Conservation (phyloP, 2,329 filamentous ascomycete genomes). For the Lecanicillium sp. region DNA sequence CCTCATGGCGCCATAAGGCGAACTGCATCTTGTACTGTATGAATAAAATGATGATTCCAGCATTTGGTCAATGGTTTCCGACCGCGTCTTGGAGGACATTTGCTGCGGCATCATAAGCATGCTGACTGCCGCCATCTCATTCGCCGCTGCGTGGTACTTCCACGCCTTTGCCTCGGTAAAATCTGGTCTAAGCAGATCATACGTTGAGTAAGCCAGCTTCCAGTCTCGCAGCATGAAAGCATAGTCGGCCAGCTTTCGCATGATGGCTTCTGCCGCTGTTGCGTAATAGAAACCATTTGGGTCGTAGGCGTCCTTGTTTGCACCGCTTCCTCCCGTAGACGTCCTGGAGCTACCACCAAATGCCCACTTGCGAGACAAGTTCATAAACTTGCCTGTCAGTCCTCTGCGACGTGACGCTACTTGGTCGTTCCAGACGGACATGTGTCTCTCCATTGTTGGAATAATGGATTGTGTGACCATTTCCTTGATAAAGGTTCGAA, state of each 20-base stretch:
- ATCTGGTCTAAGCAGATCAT: constrained; percentile 81
- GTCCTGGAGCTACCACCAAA: constrained; percentile 64
- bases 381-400: constrained; percentile 88
- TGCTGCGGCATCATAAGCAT: constrained; percentile 69
- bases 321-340: constrained; percentile 44
- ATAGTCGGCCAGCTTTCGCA: constrained; percentile 91
- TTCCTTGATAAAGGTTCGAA: constrained; percentile 84
- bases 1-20: constrained; percentile 73
- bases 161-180: constrained; percentile 95
- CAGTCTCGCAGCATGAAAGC: constrained; percentile 96
- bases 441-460: constrained; percentile 89
- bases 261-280: constrained; percentile 78
- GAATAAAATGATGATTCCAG: constrained; percentile 89
- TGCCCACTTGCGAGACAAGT: constrained; percentile 82
- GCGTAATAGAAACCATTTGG: constrained; percentile 72
- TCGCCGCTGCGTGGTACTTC: constrained; percentile 87
- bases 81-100: constrained; percentile 65
- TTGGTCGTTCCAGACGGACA: constrained; percentile 94
- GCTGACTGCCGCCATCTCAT: constrained; percentile 89
- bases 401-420: constrained; percentile 85
- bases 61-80: constrained; percentile 78
- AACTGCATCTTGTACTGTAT: constrained; percentile 76
- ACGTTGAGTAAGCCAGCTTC: constrained; percentile 86
- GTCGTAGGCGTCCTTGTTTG: constrained; percentile 67
- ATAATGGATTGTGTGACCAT: constrained; percentile 93